Base-by-base conservation (phyloP, 495 filamentous ascomycete genomes). In the Aspergillus wentii region DNA sequence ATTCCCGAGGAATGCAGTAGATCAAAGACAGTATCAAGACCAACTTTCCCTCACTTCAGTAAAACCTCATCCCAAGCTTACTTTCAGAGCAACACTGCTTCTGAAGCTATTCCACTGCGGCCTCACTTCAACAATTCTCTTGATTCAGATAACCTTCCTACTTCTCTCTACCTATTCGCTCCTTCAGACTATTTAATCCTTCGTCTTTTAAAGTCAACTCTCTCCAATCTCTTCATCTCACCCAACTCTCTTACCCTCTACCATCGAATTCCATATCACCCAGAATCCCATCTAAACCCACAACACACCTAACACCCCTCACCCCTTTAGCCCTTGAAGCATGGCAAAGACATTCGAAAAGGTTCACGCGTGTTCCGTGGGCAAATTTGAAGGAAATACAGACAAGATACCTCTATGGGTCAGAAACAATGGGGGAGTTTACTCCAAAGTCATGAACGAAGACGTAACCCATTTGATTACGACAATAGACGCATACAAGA, bases 381-480 rank as follows among this genome's bases (percentile, higher is more conserved):
- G 74, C 5, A 63, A 70, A 4, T 68, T 78, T 29, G 58, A 67
- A 8, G 49, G 39, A 3, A 35, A 48, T 10, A 47, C 56, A 2
- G 57, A 66, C 4, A 64, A 75, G 11, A 65, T 84, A 10, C 57
- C 59, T 0, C 52, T 60, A 18, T 84, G 81, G 82, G 59, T 83
- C 11, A 53, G 58, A 10, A 35, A 39, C 4, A 66, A 80, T 41
- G 76, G 76, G 0, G 82, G 80, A 0, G 46, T 36, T 3, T 73
- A 66, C 40, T 48, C 64, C 0, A 35, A 49, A 11, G 55, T 59
- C 0, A 47, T 83, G 19, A 54, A 49, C 29, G 38, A 58, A 0
- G 39, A 54, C 3, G 68, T 73, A 0, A 85, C 81, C 0, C 82
- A 86, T 55, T 57, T 86, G 1, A 68, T 86, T 18, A 67, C 67